Evolutionary conservation across 176 grass and related monocot species (phyloP), one percentile per base, ranked within the genome.

Genomic region (Neostapfia colusana): DNA sequence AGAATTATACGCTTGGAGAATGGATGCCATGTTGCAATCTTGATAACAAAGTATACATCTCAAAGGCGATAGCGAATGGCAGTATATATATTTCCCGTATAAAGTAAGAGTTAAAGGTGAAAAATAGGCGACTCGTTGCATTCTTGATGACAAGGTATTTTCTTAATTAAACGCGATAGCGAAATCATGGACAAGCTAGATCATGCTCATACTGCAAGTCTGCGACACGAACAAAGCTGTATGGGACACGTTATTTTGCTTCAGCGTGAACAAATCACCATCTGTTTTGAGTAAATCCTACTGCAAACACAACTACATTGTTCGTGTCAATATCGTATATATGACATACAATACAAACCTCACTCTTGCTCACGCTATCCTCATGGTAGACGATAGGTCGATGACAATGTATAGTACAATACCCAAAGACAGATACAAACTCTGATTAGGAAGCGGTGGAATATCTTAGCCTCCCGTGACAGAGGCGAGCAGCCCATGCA

Each of bases 381-480:
- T 59, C 66, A 11, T 5, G 8, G 70, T 44, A 44, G n/a, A n/a
- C n/a, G n/a, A 74, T 58, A 39, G 8, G 50, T 53, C 43, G n/a
- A 63, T 31, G 41, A 34, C n/a, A 37, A 42, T 16, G 16, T n/a
- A n/a, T 10, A 26, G 60, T 39, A 63, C 66, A 43, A 38, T 43
- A 43, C 44, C 24, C 2, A 24, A 46, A 34, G 36, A 23, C 18
- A 37, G 60, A 78, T 42, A 23, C 41, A 73, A 21, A 69, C 37
- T 35, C 35, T 62, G 41, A 27, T 41, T 31, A 83, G 44, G 78
- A 81, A 38, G 36, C 35, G 16, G 41, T 16, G 0, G 36, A n/a
- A n/a, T 82, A 72, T 37, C 57, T 77, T 77, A 41, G 21, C 86
- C 75, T 79, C 80, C 55, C 15, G 70, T 37, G 54, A 84, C 45